These are phyloP conservation scores for Pezicula carpinea DNA, from an alignment of 2,329 filamentous ascomycete genomes.

Conservation along the genomic window DNA sequence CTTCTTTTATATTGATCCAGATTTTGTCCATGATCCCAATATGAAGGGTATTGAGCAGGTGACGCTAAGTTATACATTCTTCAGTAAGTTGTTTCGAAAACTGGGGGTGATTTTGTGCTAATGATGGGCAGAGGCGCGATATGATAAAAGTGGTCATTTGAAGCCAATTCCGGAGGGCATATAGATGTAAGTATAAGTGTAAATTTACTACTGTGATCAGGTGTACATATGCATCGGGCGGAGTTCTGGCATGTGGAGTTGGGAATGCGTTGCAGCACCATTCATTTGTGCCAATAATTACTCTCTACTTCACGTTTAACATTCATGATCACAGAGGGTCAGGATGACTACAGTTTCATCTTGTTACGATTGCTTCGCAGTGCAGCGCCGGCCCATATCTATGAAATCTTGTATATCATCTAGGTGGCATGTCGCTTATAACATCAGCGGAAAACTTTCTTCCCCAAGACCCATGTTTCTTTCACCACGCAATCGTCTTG, in stretches of 20 bases:
- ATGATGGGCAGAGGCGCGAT: constrained; percentile 64
- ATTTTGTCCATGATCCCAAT: constrained; percentile 84
- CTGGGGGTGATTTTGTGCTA: constrained; percentile 24
- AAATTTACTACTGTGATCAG: constrained; percentile 4
- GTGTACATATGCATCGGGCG: constrained; percentile 16
- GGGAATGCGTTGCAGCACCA: neutral
- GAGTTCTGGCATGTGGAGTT: constrained; percentile 8
- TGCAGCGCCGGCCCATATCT: too few relatives aligned
- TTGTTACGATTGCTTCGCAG: too few relatives aligned
- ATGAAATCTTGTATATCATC: neutral
- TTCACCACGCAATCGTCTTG: constrained; percentile 14
- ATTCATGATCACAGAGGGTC: neutral
- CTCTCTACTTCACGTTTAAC: neutral
- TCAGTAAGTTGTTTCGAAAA: constrained; percentile 62
- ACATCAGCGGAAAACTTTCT: constrained; percentile 9
- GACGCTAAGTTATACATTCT: constrained; percentile 95
- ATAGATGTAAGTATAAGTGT: constrained; percentile 13
- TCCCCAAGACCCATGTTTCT: constrained; percentile 24
- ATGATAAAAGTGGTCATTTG: constrained; percentile 74
- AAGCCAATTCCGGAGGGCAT: constrained; percentile 20
- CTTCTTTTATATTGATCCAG: constrained; percentile 98
- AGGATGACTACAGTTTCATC: too few relatives aligned
- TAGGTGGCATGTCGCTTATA: neutral
- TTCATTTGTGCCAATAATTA: neutral
- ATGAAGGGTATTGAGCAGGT: constrained; percentile 96